Evolutionary conservation across 192 early-diverging fungal genomes (phyloP).

Genomic region (Entomortierella chlamydospora): DNA sequence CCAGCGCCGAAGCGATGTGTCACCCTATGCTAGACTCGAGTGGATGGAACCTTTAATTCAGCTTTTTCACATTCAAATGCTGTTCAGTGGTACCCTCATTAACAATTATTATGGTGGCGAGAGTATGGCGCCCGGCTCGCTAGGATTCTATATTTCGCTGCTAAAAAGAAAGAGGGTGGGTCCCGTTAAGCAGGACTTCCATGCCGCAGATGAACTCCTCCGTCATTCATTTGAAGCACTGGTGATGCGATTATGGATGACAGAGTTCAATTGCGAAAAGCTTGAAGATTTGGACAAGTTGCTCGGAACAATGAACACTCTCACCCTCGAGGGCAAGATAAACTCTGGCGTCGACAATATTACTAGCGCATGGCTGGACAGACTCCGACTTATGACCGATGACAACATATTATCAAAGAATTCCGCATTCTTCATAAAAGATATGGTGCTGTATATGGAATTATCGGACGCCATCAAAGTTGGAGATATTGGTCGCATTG

Average conservation of each 20-base stretch:
- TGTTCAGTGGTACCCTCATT: not conserved
- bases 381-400: too few relatives aligned
- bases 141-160: not conserved
- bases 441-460: constrained; percentile 26
- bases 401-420: not conserved
- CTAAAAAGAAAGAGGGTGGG: not conserved
- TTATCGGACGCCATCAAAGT: constrained; percentile 15
- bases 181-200: not conserved
- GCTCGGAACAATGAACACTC: not conserved
- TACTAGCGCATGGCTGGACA: too few relatives aligned
- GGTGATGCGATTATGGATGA: not conserved
- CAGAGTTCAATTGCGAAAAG: not conserved
- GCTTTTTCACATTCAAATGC: constrained; percentile 23
- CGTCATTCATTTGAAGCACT: constrained; percentile 3
- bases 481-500: constrained; percentile 17
- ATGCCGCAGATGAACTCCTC: constrained; percentile 11
- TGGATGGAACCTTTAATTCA: constrained; percentile 10
- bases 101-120: constrained; percentile 6
- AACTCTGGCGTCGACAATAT: too few relatives aligned
- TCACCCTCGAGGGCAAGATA: not conserved
- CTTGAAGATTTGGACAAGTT: not conserved
- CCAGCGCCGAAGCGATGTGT: not conserved
- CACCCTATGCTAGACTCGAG: not conserved
- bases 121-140: not conserved
- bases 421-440: constrained; percentile 10